phyloP scores from a whole-genome alignment of 1,139 yeast genomes.

The Pneumocystis oryctolagi region DNA sequence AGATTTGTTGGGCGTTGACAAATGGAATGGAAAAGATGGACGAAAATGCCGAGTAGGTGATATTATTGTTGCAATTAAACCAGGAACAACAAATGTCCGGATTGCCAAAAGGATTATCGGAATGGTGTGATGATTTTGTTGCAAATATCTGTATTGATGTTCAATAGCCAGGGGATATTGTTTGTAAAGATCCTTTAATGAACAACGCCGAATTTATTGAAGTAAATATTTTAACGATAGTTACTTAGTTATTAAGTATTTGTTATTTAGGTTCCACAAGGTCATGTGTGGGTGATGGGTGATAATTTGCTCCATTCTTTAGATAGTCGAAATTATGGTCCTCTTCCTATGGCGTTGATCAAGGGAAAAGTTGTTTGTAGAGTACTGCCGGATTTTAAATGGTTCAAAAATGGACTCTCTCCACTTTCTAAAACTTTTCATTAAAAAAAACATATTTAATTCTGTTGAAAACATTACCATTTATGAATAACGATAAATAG shows the following conservation, averaged over 20 bases:
- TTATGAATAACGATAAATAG: not conserved
- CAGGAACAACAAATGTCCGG: slow-evolving; percentile 71
- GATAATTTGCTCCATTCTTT: slow-evolving; percentile 80
- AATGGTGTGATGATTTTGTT: slow-evolving; percentile 74
- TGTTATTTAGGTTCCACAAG: slow-evolving; percentile 37
- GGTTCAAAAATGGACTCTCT: not conserved
- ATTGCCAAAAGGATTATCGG: slow-evolving; percentile 91
- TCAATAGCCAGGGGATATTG: slow-evolving; percentile 4
- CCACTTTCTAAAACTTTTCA: not conserved
- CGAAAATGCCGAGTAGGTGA: slow-evolving; percentile 62
- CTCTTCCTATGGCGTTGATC: slow-evolving; percentile 72
- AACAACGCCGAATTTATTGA: slow-evolving; percentile 30
- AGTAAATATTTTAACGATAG: slow-evolving; percentile 23
- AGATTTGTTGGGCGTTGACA: slow-evolving; percentile 71
- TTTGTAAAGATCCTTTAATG: slow-evolving; percentile 9
- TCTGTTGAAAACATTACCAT: not conserved
- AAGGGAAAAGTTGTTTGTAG: slow-evolving; percentile 51
- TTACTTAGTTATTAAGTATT: not conserved
- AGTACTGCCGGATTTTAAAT: slow-evolving; percentile 2
- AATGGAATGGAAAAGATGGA: slow-evolving; percentile 40
- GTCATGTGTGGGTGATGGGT: slow-evolving; percentile 96
- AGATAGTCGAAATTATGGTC: slow-evolving; percentile 80
- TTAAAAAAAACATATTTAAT: not conserved
- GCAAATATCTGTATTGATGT: slow-evolving; percentile 17
- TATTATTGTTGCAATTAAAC: slow-evolving; percentile 73